Evolutionary conservation across 2,329 filamentous ascomycete species (phyloP), one percentile per base, ranked within the genome.

Genomic region (Alternaria ventricosa): DNA sequence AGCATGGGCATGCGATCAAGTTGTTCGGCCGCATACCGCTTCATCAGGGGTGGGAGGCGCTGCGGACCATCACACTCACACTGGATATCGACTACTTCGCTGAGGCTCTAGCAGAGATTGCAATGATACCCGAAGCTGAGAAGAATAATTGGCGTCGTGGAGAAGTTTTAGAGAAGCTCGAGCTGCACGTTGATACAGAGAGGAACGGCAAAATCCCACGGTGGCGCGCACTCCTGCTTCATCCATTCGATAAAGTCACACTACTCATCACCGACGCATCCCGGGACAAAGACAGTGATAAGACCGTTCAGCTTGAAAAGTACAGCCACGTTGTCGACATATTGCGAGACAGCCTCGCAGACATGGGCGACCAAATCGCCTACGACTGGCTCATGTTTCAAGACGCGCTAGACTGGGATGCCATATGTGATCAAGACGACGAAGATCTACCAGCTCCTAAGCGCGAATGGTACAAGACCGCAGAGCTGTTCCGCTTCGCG

Each of bases 121-220:
- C 36, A 15, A 41, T 41, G 36, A 41, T 41, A 1, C 36, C 36
- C 8, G 36, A 41, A 2, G 36, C 15, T n/a, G 36, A 41, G 15
- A 41, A 41, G 7, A 15, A 41, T 10, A 41, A 41, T 2, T 41
- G 36, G 36, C 36, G 36, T 10, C 36, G 8, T n/a, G 4, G 1
- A 3, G 15, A 41, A 10, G 33, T 5, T 1, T 9, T 1, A 3
- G 7, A 41, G 15, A 5, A 41, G 4, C 33, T 41, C 33, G 2
- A 9, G 15, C 33, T 41, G 8, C 4, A 41, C 33, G 8, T 2
- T 8, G 8, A 3, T 41, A 10, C 7, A 41, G 8, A 3, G 0
- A 5, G 33, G 33, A 10, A 2, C 0, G 8, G 8, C 33, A 5
- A 36, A n/a, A n/a, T n/a, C 15, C 4, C 15, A 3, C 2, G 10